Evolutionary conservation across 768 basidiomycete species (phyloP).

Genomic region (Xerocomus potaroensis): DNA sequence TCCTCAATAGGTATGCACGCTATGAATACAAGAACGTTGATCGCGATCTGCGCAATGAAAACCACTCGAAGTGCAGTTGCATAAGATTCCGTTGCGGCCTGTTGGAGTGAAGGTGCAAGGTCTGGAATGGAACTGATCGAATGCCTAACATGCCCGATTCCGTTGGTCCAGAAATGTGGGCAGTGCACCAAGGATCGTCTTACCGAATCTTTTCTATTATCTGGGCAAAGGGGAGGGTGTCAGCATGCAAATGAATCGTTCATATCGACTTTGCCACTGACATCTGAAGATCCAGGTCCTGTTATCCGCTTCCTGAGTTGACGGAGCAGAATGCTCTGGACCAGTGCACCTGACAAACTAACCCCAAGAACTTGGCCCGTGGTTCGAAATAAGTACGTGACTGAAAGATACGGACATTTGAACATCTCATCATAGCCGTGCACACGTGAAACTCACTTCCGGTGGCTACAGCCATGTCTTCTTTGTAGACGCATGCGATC

Average conservation of each 20-base stretch:
- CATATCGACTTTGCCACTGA: constrained; percentile 38
- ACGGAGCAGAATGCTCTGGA: constrained; percentile 72
- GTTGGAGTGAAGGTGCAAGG: constrained; percentile 48
- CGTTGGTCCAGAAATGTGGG: constrained; percentile 13
- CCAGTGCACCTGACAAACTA: constrained; percentile 75
- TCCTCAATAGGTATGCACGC: constrained; percentile 75
- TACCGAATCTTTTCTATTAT: constrained; percentile 71
- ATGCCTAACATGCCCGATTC: constrained; percentile 42
- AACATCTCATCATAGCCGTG: constrained; percentile 7
- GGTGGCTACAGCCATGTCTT: constrained; percentile 85
- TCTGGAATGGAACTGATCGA: constrained; percentile 67
- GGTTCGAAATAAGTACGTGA: constrained; percentile 90
- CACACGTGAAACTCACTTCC: constrained; percentile 60
- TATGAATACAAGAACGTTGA: constrained; percentile 64
- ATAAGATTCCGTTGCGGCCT: constrained; percentile 73
- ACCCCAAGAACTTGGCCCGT: constrained; percentile 96
- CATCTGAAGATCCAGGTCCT: constrained; percentile 70
- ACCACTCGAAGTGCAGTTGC: constrained; percentile 74
- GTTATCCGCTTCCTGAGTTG: constrained; percentile 72
- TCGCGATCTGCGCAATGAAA: constrained; percentile 73
- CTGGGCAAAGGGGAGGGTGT: constrained; percentile 37
- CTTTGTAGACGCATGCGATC: constrained; percentile 74
- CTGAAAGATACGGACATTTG: constrained; percentile 37
- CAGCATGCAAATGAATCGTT: constrained; percentile 14
- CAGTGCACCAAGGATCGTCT: constrained; percentile 13